Evolutionary conservation across 2,329 filamentous ascomycete species (phyloP).

Genomic region (Fusarium scirpi): DNA sequence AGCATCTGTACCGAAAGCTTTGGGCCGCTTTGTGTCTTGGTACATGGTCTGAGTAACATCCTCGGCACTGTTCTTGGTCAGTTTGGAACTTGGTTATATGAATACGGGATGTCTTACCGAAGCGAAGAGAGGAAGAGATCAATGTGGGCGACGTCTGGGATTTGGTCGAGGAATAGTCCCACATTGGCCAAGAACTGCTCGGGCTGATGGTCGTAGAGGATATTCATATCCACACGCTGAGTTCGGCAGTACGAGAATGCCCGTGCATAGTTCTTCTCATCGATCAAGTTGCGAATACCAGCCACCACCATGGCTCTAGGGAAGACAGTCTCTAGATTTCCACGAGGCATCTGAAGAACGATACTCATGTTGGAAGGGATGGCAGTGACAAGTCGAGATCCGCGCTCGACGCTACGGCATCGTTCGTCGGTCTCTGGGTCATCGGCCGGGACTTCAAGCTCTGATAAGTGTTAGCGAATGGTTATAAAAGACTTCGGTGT

Average conservation of each 20-base stretch:
- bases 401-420: constrained; percentile 91
- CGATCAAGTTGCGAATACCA: constrained; percentile 85
- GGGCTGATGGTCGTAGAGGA: constrained; percentile 93
- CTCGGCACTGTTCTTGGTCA: constrained; percentile 73
- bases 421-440: constrained; percentile 93
- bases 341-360: constrained; percentile 93
- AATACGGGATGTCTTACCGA: constrained; percentile 63
- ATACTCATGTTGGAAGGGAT: constrained; percentile 89
- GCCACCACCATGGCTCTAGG: constrained; percentile 92
- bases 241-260: constrained; percentile 91
- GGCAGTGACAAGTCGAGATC: constrained; percentile 85
- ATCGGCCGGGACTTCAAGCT: constrained; percentile 84
- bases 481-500: background rate
- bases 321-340: constrained; percentile 95
- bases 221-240: constrained; percentile 97
- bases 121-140: constrained; percentile 92
- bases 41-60: constrained; percentile 96
- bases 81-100: background rate
- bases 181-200: constrained; percentile 84
- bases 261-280: constrained; percentile 81
- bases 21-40: constrained; percentile 77
- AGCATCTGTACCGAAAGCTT: constrained; percentile 10
- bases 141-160: constrained; percentile 83
- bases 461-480: constrained; percentile 58
- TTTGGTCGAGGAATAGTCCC: constrained; percentile 82